A percentile compares a stretch with the other conserved stretches of the same genome.
Conservation (phyloP, 1,284 basidiomycete genomes). For the Stereum hirsutum region DNA sequence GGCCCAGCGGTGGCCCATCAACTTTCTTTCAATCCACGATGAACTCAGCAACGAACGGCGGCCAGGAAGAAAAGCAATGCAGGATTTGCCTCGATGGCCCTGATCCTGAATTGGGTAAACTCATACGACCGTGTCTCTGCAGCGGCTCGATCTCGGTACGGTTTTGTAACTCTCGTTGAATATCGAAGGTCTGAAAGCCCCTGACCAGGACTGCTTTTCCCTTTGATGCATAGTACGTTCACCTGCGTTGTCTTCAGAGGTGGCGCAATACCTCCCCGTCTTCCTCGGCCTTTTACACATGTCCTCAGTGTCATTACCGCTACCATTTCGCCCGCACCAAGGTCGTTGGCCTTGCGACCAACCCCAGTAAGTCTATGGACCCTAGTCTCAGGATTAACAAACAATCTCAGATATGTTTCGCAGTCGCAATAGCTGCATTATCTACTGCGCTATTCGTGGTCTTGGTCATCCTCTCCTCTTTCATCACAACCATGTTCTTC, state of each 20-base stretch:
- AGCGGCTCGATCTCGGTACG: slow-evolving; percentile 72
- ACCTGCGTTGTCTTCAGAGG: slow-evolving; percentile 64
- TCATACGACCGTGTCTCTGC: slow-evolving; percentile 72
- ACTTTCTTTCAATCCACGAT: too few species aligned
- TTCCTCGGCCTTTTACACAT: slow-evolving; percentile 57
- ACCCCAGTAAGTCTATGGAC: slow-evolving; percentile 41
- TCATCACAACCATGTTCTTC: slow-evolving; percentile 59
- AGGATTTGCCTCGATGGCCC: slow-evolving; percentile 67
- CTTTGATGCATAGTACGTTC: slow-evolving; percentile 46
- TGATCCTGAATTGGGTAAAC: slow-evolving; percentile 51
- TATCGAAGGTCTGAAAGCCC: background rate
- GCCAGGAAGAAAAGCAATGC: slow-evolving; percentile 46
- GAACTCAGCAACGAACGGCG: background rate
- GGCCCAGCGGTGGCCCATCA: too few species aligned
- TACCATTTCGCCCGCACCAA: slow-evolving; percentile 66
- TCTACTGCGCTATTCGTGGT: slow-evolving; percentile 57
- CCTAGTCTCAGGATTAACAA: background rate
- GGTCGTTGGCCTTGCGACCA: slow-evolving; percentile 61
- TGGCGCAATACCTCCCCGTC: slow-evolving; percentile 56
- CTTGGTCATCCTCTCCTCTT: slow-evolving; percentile 63
- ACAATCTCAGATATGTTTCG: slow-evolving; percentile 1
- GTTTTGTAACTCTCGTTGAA: too few species aligned
- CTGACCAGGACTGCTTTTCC: background rate
- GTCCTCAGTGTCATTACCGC: slow-evolving; percentile 67
- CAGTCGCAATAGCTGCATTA: slow-evolving; percentile 58